Conservation (phyloP, 768 basidiomycete species). For the Candolleomyces aberdarensis region DNA sequence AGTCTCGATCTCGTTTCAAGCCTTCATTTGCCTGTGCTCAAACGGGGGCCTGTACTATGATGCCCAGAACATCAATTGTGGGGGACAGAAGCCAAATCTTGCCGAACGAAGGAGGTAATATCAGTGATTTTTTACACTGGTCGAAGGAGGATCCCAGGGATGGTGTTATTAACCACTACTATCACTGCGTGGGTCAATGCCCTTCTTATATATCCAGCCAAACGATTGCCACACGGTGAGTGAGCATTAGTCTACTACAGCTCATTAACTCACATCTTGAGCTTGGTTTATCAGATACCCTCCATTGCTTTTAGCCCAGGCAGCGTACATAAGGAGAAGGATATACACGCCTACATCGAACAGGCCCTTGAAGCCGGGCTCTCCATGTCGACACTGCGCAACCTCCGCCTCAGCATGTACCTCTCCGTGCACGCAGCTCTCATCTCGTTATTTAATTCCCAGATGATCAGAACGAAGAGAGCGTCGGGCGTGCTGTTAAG, state of each 20-base stretch:
- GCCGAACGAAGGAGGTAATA: no score
- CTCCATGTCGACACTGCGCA: conserved; percentile 64
- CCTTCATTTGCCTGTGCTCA: no score
- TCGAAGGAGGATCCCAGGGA: no score
- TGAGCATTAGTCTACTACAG: no score
- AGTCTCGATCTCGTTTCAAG: no score
- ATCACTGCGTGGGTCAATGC: no score
- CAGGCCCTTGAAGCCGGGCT: conserved; percentile 61
- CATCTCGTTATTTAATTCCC: conserved; percentile 14
- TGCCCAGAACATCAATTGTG: no score
- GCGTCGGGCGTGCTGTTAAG: conserved; percentile 23
- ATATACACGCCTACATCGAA: conserved; percentile 51
- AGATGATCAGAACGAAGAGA: conserved; percentile 37
- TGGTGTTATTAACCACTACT: no score
- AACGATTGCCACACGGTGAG: conserved; percentile 40
- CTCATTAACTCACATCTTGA: no score
- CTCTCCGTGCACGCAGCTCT: neutral
- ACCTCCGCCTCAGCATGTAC: conserved; percentile 28
- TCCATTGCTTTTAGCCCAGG: conserved; percentile 65
- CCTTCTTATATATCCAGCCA: conserved; percentile 34
- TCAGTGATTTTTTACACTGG: no score
- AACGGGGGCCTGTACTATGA: no score
- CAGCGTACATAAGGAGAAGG: conserved; percentile 39
- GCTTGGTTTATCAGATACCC: conserved; percentile 50
- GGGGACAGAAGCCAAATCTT: no score